Base-by-base conservation (phyloP, 352 stramenopile genomes). In the Blastocystis sp. region DNA sequence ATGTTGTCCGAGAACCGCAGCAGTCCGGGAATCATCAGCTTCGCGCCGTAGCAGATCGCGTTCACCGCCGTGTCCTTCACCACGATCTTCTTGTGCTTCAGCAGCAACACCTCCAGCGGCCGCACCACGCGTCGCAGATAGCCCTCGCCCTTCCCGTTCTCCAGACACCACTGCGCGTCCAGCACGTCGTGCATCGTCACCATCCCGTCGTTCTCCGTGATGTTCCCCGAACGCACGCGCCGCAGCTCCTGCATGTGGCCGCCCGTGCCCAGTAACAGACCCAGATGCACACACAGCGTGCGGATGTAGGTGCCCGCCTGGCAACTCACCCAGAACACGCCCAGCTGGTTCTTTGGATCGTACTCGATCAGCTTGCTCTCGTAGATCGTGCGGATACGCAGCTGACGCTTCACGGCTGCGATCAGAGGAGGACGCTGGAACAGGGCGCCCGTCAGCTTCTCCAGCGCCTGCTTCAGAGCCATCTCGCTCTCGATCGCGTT, bases 101-200 rank as follows among this genome's bases (percentile, higher is more conserved):
- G 97, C 16, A 99, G 90, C 40, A 99, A 90, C 40, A 98, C 90
- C 89, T 99, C 97, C 4, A 99, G 90, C 16, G 97, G 97, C 87
- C 96, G 97, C 64, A 99, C 91, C 40, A 98, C 96, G 73, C 97
- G 92, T 54, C 97, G 91, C 76, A 99, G 89, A 90, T 99, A 99
- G 24, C 92, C 94, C 90, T 99, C 97, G 89, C 99, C 96, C 92
- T 78, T 61, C 36, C 16, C 0, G 14, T 64, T 97, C 89, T 99
- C 96, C 87, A 96, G 97, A 75, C 97, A 92, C 90, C 97, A 97
- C 89, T 99, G 96, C 2, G 97, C 97, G 89, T 99, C 97, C 73
- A 99, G 89, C 46, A 99, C 95, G 88, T 99, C 97, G 88, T 99
- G 97, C 96, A 99, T 98, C 4, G 96, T 99, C 4, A 98, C 93